These are phyloP conservation scores for Peniophora sp. DNA, from an alignment of 1,284 basidiomycete species.

Conservation along the genomic window DNA sequence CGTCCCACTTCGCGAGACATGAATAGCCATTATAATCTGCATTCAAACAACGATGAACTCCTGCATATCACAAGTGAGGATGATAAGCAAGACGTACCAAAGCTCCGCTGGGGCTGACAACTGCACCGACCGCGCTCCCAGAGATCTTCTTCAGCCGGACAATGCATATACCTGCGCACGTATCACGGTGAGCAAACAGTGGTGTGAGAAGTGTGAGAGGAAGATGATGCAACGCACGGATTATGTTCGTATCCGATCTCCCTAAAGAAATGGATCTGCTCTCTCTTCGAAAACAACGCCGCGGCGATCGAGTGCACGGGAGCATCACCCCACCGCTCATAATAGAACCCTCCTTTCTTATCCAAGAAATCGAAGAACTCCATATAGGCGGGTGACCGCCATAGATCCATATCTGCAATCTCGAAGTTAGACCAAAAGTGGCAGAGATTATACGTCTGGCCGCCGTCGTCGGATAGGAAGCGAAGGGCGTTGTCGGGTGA, in stretches of 20 bases:
- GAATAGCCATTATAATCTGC: conserved; percentile 44
- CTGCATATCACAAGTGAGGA: neutral
- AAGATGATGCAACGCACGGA: conserved; percentile 18
- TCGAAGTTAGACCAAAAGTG: conserved; percentile 81
- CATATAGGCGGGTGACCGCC: conserved; percentile 55
- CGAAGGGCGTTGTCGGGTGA: conserved; percentile 58
- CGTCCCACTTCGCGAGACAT: conserved; percentile 41
- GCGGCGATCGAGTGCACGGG: conserved; percentile 75
- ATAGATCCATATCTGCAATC: conserved; percentile 61
- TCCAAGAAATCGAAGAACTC: conserved; percentile 73
- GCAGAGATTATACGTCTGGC: conserved; percentile 63
- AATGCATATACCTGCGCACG: conserved; percentile 35
- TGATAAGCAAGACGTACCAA: conserved; percentile 28
- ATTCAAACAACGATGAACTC: no score
- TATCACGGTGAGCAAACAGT: no score
- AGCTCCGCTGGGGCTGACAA: conserved; percentile 32
- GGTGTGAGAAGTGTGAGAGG: no score
- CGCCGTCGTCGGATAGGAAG: conserved; percentile 62
- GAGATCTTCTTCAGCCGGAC: conserved; percentile 32
- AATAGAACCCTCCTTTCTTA: conserved; percentile 67
- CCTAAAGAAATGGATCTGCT: conserved; percentile 64
- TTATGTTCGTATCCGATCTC: conserved; percentile 53
- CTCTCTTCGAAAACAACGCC: conserved; percentile 51
- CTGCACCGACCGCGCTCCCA: conserved; percentile 38
- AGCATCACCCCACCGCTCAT: conserved; percentile 79